Evolutionary conservation across 2,329 filamentous ascomycete genomes (phyloP), one percentile per base, ranked within the genome.

Genomic region (Ceratocystis lukuohia): DNA sequence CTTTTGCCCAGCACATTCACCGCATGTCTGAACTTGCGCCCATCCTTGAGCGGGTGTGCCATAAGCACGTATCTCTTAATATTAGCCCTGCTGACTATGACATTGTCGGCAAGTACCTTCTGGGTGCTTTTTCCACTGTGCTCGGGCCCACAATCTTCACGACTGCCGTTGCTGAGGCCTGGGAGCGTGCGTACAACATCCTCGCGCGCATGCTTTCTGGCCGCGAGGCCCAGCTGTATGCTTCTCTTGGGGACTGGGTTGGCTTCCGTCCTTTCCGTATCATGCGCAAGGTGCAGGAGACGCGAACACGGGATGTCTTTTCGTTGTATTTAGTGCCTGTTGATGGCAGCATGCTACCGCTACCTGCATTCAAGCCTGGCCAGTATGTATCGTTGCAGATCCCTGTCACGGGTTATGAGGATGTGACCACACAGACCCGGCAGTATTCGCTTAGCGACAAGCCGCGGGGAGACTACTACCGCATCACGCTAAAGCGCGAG

Each of bases 361-460:
- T 92, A 12, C 86, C 87, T 0, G 61, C 70, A 0, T 92, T 83
- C 76, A 77, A 80, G 53, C 87, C 88, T 0, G 89, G 89, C 45
- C 88, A 91, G 75, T 92, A 91, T 72, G 80, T 91, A 72, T 87
- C 84, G 53, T 74, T 91, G 64, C 82, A 82, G 70, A 74, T 88
- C 1, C 77, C 80, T 59, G 80, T 91, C 0, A 78, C 88, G 25
- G 69, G 62, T 33, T 33, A 30, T 20, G 15, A n/a, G 5, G 71
- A 70, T 17, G 81, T 82, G n/a, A 79, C 86, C 70, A 76, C 80
- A 67, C 89, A 93, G 74, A 84, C 84, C 67, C 78, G 89, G 66
- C 89, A 93, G 77, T 93, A 91, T 77, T 88, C 85, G 61, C 78
- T 93, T 66, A 88, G 84, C 71, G 84, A 88, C 70, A 79, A 76